phyloP scores from a whole-genome alignment of 495 filamentous ascomycete genomes.

The Articulospora tetracladia region DNA sequence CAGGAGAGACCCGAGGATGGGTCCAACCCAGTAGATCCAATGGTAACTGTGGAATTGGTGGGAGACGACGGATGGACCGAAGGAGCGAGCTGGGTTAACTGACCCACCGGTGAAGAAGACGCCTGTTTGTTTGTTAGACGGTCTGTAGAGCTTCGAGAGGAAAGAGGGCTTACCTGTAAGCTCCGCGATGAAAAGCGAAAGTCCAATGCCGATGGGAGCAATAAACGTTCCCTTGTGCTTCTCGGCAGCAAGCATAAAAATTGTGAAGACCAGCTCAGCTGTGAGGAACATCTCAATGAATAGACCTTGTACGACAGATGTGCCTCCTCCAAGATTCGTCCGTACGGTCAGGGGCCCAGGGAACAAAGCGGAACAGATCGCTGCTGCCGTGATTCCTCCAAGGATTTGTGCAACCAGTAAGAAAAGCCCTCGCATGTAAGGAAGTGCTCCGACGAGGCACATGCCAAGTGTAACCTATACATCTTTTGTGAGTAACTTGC shows the following conservation, averaged over 20 bases:
- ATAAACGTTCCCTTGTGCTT: slow-evolving; percentile 50
- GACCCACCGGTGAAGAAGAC: slow-evolving; percentile 69
- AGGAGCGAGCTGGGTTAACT: slow-evolving; percentile 71
- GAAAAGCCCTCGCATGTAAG: slow-evolving; percentile 40
- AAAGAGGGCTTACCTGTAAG: slow-evolving; percentile 19
- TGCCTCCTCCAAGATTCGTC: slow-evolving; percentile 36
- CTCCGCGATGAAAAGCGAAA: slow-evolving; percentile 49
- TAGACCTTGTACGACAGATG: slow-evolving; percentile 44
- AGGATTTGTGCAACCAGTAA: slow-evolving; percentile 53
- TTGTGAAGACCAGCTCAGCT: slow-evolving; percentile 48
- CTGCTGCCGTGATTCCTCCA: slow-evolving; percentile 53
- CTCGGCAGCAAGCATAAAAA: slow-evolving; percentile 54
- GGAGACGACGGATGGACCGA: slow-evolving; percentile 63
- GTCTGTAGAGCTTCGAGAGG: not conserved
- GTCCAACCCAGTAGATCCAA: slow-evolving; percentile 68
- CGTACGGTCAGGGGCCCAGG: slow-evolving; percentile 44
- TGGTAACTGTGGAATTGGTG: slow-evolving; percentile 64
- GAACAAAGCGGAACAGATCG: slow-evolving; percentile 45
- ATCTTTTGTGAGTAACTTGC: slow-evolving; percentile 30
- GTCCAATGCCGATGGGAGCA: slow-evolving; percentile 51
- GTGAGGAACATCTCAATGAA: slow-evolving; percentile 56
- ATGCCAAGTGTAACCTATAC: slow-evolving; percentile 48
- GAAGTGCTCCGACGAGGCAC: slow-evolving; percentile 51
- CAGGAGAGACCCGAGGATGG: slow-evolving; percentile 49
- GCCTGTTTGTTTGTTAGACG: slow-evolving; percentile 26